A percentile compares a stretch with the other conserved stretches of the same genome.
Evolutionary conservation across 495 filamentous ascomycete species (phyloP).

Genomic region (Hyaloscypha hepaticicola): DNA sequence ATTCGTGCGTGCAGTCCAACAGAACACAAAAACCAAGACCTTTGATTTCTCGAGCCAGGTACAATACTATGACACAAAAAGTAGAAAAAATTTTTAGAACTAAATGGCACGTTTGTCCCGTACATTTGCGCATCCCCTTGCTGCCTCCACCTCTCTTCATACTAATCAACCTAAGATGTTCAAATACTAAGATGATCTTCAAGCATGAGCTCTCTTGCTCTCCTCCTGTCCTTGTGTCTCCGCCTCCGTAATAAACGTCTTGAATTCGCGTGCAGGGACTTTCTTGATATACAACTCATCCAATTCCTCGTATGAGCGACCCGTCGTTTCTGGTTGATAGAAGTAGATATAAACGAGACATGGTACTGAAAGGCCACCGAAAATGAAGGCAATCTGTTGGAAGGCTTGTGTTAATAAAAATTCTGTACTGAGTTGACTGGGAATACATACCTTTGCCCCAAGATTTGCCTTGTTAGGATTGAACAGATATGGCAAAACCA

Average conservation of each 20-base stretch:
- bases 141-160: too few relatives aligned
- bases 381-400: conserved; percentile 29
- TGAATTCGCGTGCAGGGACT: conserved; percentile 64
- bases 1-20: too few relatives aligned
- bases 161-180: too few relatives aligned
- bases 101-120: too few relatives aligned
- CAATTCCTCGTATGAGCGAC: conserved; percentile 68
- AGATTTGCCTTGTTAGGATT: conserved; percentile 34
- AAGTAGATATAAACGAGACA: conserved; percentile 62
- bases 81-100: too few relatives aligned
- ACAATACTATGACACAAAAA: too few relatives aligned
- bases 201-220: neutral
- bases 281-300: conserved; percentile 65
- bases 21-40: too few relatives aligned
- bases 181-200: neutral
- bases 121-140: too few relatives aligned
- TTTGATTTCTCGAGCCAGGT: too few relatives aligned
- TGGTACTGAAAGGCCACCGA: conserved; percentile 17
- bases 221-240: conserved; percentile 7
- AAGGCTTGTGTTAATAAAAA: neutral
- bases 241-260: conserved; percentile 9
- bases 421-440: neutral
- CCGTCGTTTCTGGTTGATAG: conserved; percentile 67
- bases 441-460: conserved; percentile 22
- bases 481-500: conserved; percentile 31